Evolutionary conservation across 192 early-diverging fungal genomes (phyloP).

Genomic region (Mortierella claussenii): DNA sequence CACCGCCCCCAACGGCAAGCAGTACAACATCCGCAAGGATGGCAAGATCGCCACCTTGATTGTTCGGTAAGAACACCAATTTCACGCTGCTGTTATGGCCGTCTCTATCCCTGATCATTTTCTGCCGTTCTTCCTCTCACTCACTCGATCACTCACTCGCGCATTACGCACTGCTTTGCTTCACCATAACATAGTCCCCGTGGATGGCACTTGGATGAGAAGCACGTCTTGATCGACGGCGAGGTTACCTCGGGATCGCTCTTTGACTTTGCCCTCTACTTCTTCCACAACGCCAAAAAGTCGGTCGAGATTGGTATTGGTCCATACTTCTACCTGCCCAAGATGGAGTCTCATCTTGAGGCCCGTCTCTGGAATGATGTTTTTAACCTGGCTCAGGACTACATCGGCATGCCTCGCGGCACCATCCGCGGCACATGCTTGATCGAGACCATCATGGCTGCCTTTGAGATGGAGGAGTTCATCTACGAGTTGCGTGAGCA

Average conservation of each 20-base stretch:
- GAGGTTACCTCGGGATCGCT: slow-evolving; percentile 94
- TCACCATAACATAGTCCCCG: slow-evolving; percentile 81
- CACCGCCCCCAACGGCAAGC: slow-evolving; percentile 90
- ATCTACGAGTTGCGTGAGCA: slow-evolving; percentile 99
- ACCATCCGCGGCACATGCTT: slow-evolving; percentile 97
- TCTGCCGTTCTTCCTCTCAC: not conserved
- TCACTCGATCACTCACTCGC: not conserved
- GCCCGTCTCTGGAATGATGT: slow-evolving; percentile 99
- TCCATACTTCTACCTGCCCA: slow-evolving; percentile 99
- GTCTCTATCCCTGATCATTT: not conserved
- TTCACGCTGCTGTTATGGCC: not conserved
- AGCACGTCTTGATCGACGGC: slow-evolving; percentile 93
- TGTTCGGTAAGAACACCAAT: slow-evolving; percentile 71
- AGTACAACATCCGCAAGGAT: slow-evolving; percentile 90
- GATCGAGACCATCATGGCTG: slow-evolving; percentile 97
- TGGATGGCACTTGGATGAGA: slow-evolving; percentile 99
- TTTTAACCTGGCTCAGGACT: slow-evolving; percentile 96
- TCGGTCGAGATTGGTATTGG: slow-evolving; percentile 86
- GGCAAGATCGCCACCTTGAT: slow-evolving; percentile 92
- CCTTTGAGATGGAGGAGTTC: slow-evolving; percentile 99
- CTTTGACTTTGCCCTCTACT: slow-evolving; percentile 99
- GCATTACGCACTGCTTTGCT: not conserved
- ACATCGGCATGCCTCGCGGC: slow-evolving; percentile 87
- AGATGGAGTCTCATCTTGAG: slow-evolving; percentile 98
- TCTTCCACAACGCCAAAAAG: slow-evolving; percentile 97